These are phyloP conservation scores for Comarum palustre DNA, from an alignment of 306 rosid species.

Conservation along the genomic window DNA sequence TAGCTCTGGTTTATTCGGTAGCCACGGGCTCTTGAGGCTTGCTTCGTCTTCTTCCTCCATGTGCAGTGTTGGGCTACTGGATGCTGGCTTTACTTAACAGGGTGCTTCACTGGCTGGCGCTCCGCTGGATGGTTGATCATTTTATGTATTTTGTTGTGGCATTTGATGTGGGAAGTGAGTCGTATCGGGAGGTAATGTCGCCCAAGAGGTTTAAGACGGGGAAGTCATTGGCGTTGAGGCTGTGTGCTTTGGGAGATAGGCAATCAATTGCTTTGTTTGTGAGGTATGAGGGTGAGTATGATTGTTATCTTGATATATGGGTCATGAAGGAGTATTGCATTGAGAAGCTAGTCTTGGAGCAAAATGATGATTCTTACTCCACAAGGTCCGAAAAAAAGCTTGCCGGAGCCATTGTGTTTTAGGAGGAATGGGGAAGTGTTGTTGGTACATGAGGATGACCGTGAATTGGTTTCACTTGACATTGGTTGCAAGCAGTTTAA, in stretches of 20 bases:
- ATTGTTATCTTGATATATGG: background rate
- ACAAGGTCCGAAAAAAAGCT: background rate
- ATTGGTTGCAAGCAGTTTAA: background rate
- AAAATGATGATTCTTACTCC: background rate
- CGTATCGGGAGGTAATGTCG: background rate
- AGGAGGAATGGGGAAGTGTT: background rate
- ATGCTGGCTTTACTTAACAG: background rate
- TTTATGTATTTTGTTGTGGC: background rate
- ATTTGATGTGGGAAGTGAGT: slow-evolving; percentile 3
- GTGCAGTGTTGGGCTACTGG: too few species aligned
- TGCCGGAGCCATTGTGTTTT: background rate
- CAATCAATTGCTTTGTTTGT: background rate
- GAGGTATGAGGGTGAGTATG: background rate
- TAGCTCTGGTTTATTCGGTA: background rate
- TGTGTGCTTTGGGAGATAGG: background rate
- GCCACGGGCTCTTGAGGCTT: background rate
- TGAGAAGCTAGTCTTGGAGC: background rate
- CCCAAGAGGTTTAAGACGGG: background rate
- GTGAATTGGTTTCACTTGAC: background rate
- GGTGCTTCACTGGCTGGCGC: background rate
- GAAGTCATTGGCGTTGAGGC: background rate
- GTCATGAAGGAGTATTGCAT: background rate
- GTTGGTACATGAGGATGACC: background rate
- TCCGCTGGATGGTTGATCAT: background rate
- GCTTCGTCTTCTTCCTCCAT: background rate